A percentile compares a stretch with the other conserved stretches of the same genome.
phyloP scores from a whole-genome alignment of 2,329 filamentous ascomycete species.

The Monosporascus sp. region DNA sequence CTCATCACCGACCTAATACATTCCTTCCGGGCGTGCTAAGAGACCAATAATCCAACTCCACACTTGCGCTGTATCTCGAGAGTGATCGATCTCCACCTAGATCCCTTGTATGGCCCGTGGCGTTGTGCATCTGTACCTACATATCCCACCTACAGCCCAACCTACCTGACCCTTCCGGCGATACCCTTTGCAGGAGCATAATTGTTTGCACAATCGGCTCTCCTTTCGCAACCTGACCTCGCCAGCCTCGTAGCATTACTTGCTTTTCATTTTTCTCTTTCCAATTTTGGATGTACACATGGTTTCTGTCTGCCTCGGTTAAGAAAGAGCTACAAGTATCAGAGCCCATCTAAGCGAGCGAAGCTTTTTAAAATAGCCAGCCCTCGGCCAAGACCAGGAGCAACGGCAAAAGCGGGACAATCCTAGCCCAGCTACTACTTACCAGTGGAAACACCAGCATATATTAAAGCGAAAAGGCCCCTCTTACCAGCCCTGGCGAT shows the following conservation, averaged over 20 bases:
- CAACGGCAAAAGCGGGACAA: slow-evolving; percentile 4
- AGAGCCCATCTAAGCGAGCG: neutral
- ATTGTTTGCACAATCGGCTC: neutral
- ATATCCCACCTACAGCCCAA: slow-evolving; percentile 20
- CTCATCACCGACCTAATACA: slow-evolving; percentile 17
- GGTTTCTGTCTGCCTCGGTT: neutral
- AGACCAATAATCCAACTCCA: slow-evolving; percentile 2
- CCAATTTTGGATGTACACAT: neutral
- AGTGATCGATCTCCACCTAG: slow-evolving; percentile 2
- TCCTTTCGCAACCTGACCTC: neutral
- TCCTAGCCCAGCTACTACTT: slow-evolving; percentile 1
- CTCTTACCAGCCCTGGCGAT: neutral
- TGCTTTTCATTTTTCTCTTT: neutral
- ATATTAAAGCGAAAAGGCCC: neutral
- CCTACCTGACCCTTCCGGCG: slow-evolving; percentile 12
- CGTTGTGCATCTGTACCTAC: slow-evolving; percentile 24
- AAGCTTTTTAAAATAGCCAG: neutral
- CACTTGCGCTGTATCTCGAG: slow-evolving; percentile 1
- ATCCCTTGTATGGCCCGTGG: slow-evolving; percentile 15
- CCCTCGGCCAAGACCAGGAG: slow-evolving; percentile 6
- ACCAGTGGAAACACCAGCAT: neutral
- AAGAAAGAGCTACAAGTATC: neutral
- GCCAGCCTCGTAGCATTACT: neutral
- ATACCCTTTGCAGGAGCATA: slow-evolving; percentile 11
- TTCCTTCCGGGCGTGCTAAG: slow-evolving; percentile 15